These are phyloP conservation scores for Chlorokybus atmophyticus DNA, from an alignment of 139 green algal species.

Conservation along the genomic window DNA sequence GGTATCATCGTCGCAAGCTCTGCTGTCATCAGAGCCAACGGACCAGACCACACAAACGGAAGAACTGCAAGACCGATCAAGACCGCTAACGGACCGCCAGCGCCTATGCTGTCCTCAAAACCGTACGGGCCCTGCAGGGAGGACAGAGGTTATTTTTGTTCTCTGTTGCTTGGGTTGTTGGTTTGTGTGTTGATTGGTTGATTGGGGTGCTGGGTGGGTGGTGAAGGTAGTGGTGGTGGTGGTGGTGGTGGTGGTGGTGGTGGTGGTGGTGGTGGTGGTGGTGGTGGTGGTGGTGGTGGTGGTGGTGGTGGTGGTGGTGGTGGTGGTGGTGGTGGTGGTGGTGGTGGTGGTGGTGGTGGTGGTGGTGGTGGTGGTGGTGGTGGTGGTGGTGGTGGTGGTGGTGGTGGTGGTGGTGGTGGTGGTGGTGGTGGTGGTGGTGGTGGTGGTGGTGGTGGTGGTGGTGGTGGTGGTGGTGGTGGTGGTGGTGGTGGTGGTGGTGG, in stretches of 20 bases:
- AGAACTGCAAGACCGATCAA: conserved; percentile 15
- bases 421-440: conserved; percentile 1
- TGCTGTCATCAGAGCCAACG: conserved; percentile 32
- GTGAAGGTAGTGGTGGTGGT: not conserved
- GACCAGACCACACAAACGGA: conserved; percentile 30
- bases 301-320: conserved; percentile 1
- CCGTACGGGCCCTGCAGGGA: too few species aligned
- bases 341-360: conserved; percentile 1
- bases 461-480: conserved; percentile 1
- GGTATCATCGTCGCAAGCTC: conserved; percentile 31
- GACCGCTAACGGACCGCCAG: conserved; percentile 9
- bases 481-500: not conserved
- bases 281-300: conserved; percentile 1
- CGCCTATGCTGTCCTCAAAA: conserved; percentile 30
- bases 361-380: not conserved
- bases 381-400: conserved; percentile 1
- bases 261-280: conserved; percentile 1
- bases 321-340: conserved; percentile 1
- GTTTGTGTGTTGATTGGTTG: too few species aligned
- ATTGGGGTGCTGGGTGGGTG: too few species aligned
- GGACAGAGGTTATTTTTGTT: too few species aligned
- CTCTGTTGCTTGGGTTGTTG: too few species aligned
- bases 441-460: conserved; percentile 1
- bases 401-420: conserved; percentile 1
- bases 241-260: conserved; percentile 1